phyloP scores from a whole-genome alignment of 306 rosid genomes.

The Rosa chinensis region DNA sequence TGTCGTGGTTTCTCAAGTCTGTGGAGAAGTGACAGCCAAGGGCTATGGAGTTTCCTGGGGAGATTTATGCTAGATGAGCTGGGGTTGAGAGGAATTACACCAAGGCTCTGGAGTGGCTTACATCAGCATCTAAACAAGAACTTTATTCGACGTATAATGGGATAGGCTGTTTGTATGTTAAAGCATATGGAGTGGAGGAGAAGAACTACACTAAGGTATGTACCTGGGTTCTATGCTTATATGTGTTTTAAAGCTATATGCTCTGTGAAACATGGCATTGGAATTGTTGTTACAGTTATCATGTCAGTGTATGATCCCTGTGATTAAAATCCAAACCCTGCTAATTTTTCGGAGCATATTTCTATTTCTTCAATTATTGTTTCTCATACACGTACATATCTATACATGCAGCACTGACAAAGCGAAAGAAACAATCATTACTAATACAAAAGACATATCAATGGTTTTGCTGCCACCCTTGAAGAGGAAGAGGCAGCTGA shows the following conservation, averaged over 20 bases:
- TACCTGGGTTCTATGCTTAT: constrained; percentile 11
- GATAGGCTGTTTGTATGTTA: constrained; percentile 90
- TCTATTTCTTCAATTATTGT: background rate
- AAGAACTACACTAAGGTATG: constrained; percentile 80
- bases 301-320: background rate
- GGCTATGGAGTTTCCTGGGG: constrained; percentile 95
- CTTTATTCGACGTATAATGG: constrained; percentile 89
- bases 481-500: constrained; percentile 49
- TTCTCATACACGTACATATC: background rate
- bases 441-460: constrained; percentile 62
- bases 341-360: background rate
- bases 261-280: constrained; percentile 5
- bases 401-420: constrained; percentile 37
- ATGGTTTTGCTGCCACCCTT: constrained; percentile 59
- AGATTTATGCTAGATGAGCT: constrained; percentile 93
- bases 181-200: constrained; percentile 88
- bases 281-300: background rate
- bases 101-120: constrained; percentile 90
- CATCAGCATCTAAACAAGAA: constrained; percentile 79
- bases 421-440: constrained; percentile 53
- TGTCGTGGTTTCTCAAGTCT: constrained; percentile 86
- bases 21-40: constrained; percentile 92
- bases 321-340: background rate
- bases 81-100: constrained; percentile 94
- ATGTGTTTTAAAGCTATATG: background rate